A percentile compares a stretch with the other conserved stretches of the same genome.
Conservation (phyloP, 1,139 yeast species). For the Suhomyces atakaporum region DNA sequence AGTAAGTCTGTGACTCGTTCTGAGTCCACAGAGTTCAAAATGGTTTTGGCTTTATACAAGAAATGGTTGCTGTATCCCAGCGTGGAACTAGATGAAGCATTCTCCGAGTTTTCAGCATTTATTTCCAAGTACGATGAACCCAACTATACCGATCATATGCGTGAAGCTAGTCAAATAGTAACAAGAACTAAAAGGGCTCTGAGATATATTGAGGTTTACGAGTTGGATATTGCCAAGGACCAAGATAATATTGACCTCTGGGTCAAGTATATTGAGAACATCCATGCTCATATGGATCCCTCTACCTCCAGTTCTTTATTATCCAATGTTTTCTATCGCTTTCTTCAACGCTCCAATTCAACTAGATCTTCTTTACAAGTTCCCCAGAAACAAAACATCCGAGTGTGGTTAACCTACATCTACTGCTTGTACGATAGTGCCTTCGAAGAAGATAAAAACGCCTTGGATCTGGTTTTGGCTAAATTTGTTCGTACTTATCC, state of each 20-base stretch:
- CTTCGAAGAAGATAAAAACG: constrained; percentile 8
- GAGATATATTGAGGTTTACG: constrained; percentile 31
- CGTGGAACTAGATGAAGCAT: constrained; percentile 41
- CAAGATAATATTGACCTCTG: constrained; percentile 27
- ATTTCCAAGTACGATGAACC: constrained; percentile 32
- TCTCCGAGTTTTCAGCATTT: constrained; percentile 44
- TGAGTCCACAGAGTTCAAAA: constrained; percentile 18
- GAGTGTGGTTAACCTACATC: constrained; percentile 34
- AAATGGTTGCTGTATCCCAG: constrained; percentile 48
- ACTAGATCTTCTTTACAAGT: constrained; percentile 4
- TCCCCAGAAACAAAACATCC: constrained; percentile 17
- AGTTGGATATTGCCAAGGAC: constrained; percentile 20
- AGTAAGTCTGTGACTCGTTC: constrained; percentile 15
- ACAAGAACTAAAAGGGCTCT: constrained; percentile 29
- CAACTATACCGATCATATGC: constrained; percentile 44
- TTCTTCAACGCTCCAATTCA: constrained; percentile 3
- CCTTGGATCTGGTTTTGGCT: constrained; percentile 18
- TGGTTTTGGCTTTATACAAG: constrained; percentile 28
- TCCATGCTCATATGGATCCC: constrained; percentile 22
- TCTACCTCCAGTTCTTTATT: constrained; percentile 8
- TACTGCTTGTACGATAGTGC: constrained; percentile 24
- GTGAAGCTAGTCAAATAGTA: constrained; percentile 38
- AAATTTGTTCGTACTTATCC: constrained; percentile 28
- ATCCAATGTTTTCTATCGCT: constrained; percentile 11
- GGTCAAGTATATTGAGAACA: constrained; percentile 34